Evolutionary conservation across 139 green algal species (phyloP).

Genomic region (Zygnema cylindricum): DNA sequence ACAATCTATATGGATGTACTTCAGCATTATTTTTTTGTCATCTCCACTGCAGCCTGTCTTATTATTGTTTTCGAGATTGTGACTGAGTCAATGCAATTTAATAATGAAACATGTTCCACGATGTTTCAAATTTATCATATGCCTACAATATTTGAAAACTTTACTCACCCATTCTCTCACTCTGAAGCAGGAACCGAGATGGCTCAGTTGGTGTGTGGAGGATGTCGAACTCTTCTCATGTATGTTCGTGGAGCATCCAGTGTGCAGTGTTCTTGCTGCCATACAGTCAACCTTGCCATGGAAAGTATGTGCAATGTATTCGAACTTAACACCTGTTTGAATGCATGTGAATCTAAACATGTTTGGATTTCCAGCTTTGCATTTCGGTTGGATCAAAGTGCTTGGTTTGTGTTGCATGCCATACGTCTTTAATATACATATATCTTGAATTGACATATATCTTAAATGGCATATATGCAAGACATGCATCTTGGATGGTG

Average conservation of each 20-base stretch:
- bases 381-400: too few species aligned
- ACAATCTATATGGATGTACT: conserved; percentile 14
- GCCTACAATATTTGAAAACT: too few species aligned
- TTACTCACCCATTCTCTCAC: not conserved
- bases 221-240: conserved; percentile 86
- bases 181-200: conserved; percentile 64
- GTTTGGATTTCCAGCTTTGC: too few species aligned
- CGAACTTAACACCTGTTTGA: too few species aligned
- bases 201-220: conserved; percentile 89
- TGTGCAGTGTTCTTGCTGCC: conserved; percentile 92
- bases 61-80: conserved; percentile 13
- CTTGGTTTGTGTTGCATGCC: too few species aligned
- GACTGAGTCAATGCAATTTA: conserved; percentile 11
- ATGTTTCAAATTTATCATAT: conserved; percentile 9
- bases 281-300: conserved; percentile 79
- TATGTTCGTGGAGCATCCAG: conserved; percentile 87
- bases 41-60: not conserved
- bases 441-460: too few species aligned
- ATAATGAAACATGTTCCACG: conserved; percentile 23
- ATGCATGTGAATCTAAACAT: too few species aligned
- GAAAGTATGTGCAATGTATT: conserved; percentile 62
- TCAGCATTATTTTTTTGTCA: conserved; percentile 13
- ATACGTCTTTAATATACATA: too few species aligned
- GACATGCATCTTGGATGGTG: too few species aligned
- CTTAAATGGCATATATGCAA: too few species aligned